Percentiles rank a stretch among this genome's conserved stretches.
Evolutionary conservation across 31 red algal species (phyloP).

Genomic region (Porphyra umbilicalis): DNA sequence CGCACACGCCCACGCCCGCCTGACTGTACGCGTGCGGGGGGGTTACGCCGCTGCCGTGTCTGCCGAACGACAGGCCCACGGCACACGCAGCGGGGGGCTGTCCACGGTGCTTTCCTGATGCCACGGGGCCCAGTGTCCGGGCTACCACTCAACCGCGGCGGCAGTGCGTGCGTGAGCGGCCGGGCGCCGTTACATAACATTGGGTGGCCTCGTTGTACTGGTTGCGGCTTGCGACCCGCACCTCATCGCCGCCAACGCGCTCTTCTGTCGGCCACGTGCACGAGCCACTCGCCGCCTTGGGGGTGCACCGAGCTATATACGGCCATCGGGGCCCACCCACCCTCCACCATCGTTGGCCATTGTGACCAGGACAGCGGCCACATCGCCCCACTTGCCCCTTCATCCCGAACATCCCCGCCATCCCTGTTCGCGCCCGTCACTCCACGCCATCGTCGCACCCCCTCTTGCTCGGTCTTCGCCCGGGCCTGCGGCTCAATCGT

Average conservation of each 20-base stretch:
- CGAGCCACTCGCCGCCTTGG: too few relatives aligned
- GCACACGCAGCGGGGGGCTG: not conserved
- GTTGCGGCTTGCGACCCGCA: not conserved
- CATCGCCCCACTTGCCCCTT: not conserved
- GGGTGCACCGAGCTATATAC: too few relatives aligned
- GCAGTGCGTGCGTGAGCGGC: not conserved
- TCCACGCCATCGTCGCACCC: too few relatives aligned
- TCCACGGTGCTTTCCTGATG: not conserved
- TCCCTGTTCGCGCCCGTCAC: not conserved
- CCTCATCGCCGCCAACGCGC: too few relatives aligned
- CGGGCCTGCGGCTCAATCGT: too few relatives aligned
- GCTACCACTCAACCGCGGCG: not conserved
- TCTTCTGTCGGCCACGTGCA: not conserved
- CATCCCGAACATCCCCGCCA: not conserved
- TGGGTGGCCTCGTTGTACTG: not conserved
- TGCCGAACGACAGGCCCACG: not conserved
- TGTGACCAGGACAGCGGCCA: too few relatives aligned
- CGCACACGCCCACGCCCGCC: not conserved
- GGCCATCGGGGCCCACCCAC: too few relatives aligned
- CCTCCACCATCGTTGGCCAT: not conserved
- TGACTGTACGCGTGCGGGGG: not conserved
- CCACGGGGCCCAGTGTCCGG: not conserved
- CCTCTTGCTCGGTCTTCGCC: too few relatives aligned
- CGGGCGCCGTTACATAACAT: not conserved
- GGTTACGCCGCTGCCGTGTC: not conserved